These are phyloP conservation scores for Trametes meyenii DNA, from an alignment of 768 basidiomycete genomes.

Conservation along the genomic window DNA sequence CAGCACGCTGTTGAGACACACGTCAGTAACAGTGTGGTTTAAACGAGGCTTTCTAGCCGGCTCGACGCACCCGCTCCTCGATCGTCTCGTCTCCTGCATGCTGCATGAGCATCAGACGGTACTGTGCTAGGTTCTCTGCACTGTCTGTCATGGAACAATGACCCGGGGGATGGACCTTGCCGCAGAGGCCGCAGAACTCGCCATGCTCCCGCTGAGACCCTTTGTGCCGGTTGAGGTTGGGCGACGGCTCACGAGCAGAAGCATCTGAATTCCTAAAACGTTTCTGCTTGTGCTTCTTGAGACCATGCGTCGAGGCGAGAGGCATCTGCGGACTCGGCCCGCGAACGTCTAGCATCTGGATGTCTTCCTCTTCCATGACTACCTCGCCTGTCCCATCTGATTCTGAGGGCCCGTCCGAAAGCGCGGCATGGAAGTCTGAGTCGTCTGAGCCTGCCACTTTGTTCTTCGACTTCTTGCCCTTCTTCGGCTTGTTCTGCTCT, in stretches of 20 bases:
- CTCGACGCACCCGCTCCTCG: constrained; percentile 57
- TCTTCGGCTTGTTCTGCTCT: constrained; percentile 29
- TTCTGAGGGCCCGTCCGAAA: constrained; percentile 30
- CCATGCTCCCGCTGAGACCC: constrained; percentile 9
- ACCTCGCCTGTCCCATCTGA: constrained; percentile 16
- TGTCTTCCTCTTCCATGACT: constrained; percentile 16
- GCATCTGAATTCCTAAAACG: background rate
- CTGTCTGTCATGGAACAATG: constrained; percentile 66
- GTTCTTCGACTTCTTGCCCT: constrained; percentile 36
- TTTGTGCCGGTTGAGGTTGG: constrained; percentile 16
- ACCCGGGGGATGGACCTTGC: constrained; percentile 53
- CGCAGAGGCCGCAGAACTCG: constrained; percentile 64
- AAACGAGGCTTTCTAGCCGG: background rate
- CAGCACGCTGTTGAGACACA: constrained; percentile 50
- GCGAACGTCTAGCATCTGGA: constrained; percentile 5
- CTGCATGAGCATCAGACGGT: constrained; percentile 64
- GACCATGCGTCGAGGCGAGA: background rate
- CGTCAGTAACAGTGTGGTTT: constrained; percentile 1
- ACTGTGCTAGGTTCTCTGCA: constrained; percentile 69
- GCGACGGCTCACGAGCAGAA: constrained; percentile 6
- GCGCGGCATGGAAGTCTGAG: constrained; percentile 42
- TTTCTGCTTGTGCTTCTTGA: background rate
- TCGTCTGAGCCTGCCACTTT: constrained; percentile 41
- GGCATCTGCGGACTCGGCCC: background rate
- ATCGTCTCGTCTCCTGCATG: constrained; percentile 68